Evolutionary conservation across 2,329 filamentous ascomycete species (phyloP).

Genomic region (Aspergillus brasiliensis): DNA sequence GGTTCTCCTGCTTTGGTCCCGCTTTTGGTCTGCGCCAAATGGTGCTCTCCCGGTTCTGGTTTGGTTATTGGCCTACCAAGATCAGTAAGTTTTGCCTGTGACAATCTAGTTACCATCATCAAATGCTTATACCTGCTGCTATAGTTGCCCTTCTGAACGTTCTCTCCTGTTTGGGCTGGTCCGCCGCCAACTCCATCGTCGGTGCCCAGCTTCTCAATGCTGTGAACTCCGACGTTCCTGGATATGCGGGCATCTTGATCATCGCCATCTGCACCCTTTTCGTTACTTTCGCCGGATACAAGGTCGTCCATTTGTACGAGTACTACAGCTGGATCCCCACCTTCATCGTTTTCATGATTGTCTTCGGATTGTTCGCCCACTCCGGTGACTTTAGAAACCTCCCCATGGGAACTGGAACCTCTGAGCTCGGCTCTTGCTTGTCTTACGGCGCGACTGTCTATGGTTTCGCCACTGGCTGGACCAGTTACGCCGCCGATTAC

Average conservation of each 20-base stretch:
- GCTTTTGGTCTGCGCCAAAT: slow-evolving; percentile 75
- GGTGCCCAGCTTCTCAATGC: slow-evolving; percentile 76
- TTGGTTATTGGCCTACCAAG: slow-evolving; percentile 71
- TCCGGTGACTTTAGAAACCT: slow-evolving; percentile 65
- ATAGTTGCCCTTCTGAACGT: slow-evolving; percentile 70
- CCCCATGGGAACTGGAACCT: slow-evolving; percentile 60
- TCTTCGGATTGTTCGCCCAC: slow-evolving; percentile 68
- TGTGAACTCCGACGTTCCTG: slow-evolving; percentile 69
- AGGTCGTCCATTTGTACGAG: slow-evolving; percentile 76
- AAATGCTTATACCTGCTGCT: background rate
- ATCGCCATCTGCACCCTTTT: slow-evolving; percentile 69
- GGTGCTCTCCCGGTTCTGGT: slow-evolving; percentile 77
- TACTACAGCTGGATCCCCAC: slow-evolving; percentile 74
- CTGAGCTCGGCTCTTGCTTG: slow-evolving; percentile 64
- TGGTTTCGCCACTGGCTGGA: slow-evolving; percentile 73
- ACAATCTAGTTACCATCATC: background rate
- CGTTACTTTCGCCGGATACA: slow-evolving; percentile 74
- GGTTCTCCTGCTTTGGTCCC: slow-evolving; percentile 77
- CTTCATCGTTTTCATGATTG: slow-evolving; percentile 71
- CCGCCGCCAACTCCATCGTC: slow-evolving; percentile 75
- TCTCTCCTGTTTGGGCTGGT: slow-evolving; percentile 73
- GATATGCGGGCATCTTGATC: slow-evolving; percentile 73
- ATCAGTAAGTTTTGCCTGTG: slow-evolving; percentile 55
- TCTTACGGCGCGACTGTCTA: slow-evolving; percentile 68
- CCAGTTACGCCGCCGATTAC: slow-evolving; percentile 74